Conservation (phyloP, 2,329 filamentous ascomycete species). For the Diaporthe vaccinii region DNA sequence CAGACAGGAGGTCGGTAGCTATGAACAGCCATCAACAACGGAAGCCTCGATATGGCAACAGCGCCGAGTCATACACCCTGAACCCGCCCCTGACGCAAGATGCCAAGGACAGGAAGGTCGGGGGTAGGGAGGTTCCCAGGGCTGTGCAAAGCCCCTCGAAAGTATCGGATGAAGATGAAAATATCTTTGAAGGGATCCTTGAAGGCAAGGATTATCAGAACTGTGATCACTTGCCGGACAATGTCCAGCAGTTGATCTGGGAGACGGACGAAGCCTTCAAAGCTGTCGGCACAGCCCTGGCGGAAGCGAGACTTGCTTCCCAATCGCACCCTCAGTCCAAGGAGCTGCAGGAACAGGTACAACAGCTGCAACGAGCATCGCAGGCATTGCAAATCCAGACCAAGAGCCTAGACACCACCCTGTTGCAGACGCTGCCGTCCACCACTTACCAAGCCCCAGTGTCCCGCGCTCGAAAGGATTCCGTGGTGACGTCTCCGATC, state of each 20-base stretch:
- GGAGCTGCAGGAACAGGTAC: slow-evolving; percentile 20
- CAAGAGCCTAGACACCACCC: slow-evolving; percentile 12
- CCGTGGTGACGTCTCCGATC: slow-evolving; percentile 31
- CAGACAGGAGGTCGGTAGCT: background rate
- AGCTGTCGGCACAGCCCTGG: slow-evolving; percentile 57
- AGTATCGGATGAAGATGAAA: slow-evolving; percentile 23
- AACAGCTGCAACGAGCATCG: slow-evolving; percentile 36
- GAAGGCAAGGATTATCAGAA: slow-evolving; percentile 17
- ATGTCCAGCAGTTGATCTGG: slow-evolving; percentile 60
- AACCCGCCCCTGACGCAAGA: slow-evolving; percentile 27
- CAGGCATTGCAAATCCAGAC: slow-evolving; percentile 29
- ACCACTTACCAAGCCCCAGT: background rate
- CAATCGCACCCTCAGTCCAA: slow-evolving; percentile 38
- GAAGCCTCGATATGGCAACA: slow-evolving; percentile 18
- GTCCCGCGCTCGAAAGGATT: slow-evolving; percentile 10
- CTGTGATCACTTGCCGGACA: slow-evolving; percentile 49
- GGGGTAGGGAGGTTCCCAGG: background rate
- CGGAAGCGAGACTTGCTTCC: slow-evolving; percentile 52
- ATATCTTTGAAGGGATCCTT: slow-evolving; percentile 25
- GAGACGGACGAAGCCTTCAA: slow-evolving; percentile 66
- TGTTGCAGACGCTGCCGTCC: slow-evolving; percentile 25
- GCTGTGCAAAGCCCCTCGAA: slow-evolving; percentile 26
- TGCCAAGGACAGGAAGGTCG: slow-evolving; percentile 11
- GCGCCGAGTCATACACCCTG: slow-evolving; percentile 32
- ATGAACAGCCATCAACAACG: slow-evolving; percentile 26